These are phyloP conservation scores for Brasilioporus rufonigricans DNA, from an alignment of 768 basidiomycete species.

Conservation along the genomic window DNA sequence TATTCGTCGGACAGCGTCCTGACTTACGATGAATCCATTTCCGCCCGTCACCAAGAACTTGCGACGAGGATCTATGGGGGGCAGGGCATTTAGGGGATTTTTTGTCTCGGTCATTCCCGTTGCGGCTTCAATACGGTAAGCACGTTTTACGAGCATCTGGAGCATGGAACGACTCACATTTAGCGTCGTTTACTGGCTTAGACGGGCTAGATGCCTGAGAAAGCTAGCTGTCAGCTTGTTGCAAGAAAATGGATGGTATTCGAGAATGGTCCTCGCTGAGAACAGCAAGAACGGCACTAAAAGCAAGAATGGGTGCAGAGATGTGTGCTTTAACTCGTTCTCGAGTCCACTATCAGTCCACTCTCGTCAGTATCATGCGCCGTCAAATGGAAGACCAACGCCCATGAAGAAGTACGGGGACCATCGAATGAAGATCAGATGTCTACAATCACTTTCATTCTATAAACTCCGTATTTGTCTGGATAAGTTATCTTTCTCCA, in stretches of 20 bases:
- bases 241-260: background rate
- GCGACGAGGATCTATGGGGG: background rate
- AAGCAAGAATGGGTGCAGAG: background rate
- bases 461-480: background rate
- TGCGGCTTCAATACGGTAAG: background rate
- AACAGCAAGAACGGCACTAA: background rate
- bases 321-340: slow-evolving; percentile 2
- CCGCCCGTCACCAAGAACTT: slow-evolving; percentile 48
- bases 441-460: background rate
- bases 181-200: background rate
- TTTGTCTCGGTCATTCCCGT: slow-evolving; percentile 1
- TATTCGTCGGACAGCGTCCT: background rate
- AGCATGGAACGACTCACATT: background rate
- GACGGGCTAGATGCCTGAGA: background rate
- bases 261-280: background rate
- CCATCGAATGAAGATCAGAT: background rate
- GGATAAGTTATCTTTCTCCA: background rate
- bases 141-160: background rate
- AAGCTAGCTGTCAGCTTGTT: background rate
- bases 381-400: background rate
- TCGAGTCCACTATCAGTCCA: background rate
- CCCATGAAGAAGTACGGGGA: background rate
- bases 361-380: background rate
- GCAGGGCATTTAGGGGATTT: background rate
- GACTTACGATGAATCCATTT: slow-evolving; percentile 51